phyloP scores from a whole-genome alignment of 2,329 filamentous ascomycete genomes.

The Hypomyces rosellus region DNA sequence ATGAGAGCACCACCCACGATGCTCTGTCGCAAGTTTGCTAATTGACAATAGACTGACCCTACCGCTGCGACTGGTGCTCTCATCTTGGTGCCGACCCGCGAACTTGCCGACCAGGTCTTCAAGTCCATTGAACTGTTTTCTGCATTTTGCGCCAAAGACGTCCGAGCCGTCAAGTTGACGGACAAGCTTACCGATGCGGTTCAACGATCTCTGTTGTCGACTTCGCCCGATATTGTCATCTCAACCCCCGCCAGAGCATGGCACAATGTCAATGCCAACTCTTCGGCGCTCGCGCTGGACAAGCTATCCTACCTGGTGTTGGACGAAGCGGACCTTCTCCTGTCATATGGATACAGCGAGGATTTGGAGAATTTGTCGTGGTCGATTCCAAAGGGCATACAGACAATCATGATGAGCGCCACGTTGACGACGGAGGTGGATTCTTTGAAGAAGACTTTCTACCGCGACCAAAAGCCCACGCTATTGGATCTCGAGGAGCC shows the following conservation, averaged over 20 bases:
- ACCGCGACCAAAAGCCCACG: conserved; percentile 59
- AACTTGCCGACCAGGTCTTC: conserved; percentile 86
- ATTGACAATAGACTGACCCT: conserved; percentile 38
- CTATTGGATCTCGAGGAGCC: conserved; percentile 77
- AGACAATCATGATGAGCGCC: conserved; percentile 90
- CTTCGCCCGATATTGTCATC: conserved; percentile 81
- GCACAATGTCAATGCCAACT: conserved; percentile 65
- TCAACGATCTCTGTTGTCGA: conserved; percentile 77
- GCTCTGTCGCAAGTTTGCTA: not conserved
- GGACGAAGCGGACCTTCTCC: conserved; percentile 88
- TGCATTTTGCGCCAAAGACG: conserved; percentile 76
- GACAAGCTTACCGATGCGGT: conserved; percentile 87
- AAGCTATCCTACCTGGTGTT: conserved; percentile 74
- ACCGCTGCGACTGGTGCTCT: conserved; percentile 62
- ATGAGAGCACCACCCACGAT: too few relatives aligned
- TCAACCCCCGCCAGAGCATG: conserved; percentile 83
- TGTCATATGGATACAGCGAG: conserved; percentile 91
- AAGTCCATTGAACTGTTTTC: conserved; percentile 72
- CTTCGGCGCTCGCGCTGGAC: conserved; percentile 57
- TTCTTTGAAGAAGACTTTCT: conserved; percentile 77
- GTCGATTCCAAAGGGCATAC: conserved; percentile 74
- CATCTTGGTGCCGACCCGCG: conserved; percentile 88
- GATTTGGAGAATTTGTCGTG: conserved; percentile 77
- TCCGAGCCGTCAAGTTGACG: conserved; percentile 78
- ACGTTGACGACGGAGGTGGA: conserved; percentile 86